Conservation (phyloP, 2,329 filamentous ascomycete species). For the Phaeophleospora eucalypticola region DNA sequence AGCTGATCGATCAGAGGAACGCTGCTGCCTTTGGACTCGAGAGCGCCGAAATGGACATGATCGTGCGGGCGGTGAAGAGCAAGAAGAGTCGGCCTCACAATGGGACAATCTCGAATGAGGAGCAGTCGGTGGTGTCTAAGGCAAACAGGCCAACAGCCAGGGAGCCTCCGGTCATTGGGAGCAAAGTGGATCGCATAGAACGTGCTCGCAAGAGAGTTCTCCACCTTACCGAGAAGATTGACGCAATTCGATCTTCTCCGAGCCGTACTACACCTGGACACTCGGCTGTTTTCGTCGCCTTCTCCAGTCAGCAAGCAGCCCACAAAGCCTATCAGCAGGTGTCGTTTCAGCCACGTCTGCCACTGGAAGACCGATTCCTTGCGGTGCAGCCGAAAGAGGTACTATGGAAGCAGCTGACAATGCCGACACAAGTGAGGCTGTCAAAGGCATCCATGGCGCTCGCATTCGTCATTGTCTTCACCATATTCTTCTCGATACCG, state of each 20-base stretch:
- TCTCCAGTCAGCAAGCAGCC: slow-evolving; percentile 73
- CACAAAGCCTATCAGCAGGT: slow-evolving; percentile 71
- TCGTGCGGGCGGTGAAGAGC: slow-evolving; percentile 33
- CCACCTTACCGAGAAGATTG: slow-evolving; percentile 66
- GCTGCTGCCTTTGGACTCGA: slow-evolving; percentile 43
- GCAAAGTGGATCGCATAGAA: slow-evolving; percentile 89
- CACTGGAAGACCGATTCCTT: slow-evolving; percentile 39
- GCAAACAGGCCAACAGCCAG: slow-evolving; percentile 59
- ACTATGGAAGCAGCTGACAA: slow-evolving; percentile 45
- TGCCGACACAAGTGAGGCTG: slow-evolving; percentile 28
- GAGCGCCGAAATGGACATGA: slow-evolving; percentile 42
- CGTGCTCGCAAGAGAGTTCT: slow-evolving; percentile 74
- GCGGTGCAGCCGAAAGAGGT: slow-evolving; percentile 45
- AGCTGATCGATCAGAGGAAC: slow-evolving; percentile 43
- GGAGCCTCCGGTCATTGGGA: slow-evolving; percentile 64
- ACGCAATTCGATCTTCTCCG: slow-evolving; percentile 53
- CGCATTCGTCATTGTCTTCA: slow-evolving; percentile 32
- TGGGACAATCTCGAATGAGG: slow-evolving; percentile 15
- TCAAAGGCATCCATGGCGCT: slow-evolving; percentile 30
- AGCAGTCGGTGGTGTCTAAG: slow-evolving; percentile 34
- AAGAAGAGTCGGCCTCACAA: slow-evolving; percentile 14
- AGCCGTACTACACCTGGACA: slow-evolving; percentile 58
- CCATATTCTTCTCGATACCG: slow-evolving; percentile 36
- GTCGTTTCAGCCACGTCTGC: slow-evolving; percentile 31
- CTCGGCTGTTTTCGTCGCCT: slow-evolving; percentile 82